Base-by-base conservation (phyloP, 2,329 filamentous ascomycete genomes). In the Grosmannia huntii region DNA sequence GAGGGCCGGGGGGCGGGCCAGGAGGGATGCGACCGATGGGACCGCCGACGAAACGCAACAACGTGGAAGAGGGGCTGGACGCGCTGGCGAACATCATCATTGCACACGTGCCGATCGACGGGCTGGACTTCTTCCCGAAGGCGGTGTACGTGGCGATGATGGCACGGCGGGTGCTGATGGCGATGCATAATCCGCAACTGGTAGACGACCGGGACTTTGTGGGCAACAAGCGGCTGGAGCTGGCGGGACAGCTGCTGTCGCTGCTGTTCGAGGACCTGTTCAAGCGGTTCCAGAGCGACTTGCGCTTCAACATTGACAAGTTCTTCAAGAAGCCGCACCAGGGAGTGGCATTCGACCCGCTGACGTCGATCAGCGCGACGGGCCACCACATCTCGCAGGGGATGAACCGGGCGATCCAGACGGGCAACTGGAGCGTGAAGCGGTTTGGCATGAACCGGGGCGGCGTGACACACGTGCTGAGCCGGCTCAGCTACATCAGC, bases 371-470 rank as follows among this genome's bases (percentile, higher is more conserved):
- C 65, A 86, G 84, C 64, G 87, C 89, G 53, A 88, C 94, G 64
- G 88, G 89, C 57, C 88, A 88, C 64, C 85, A 86, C 66, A 97
- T 99, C 65, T 95, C 91, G 0, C 81, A 87, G 64, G 94, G 94
- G 14, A 90, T 99, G 80, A 95, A 96, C 70, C 84, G 95, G 61
- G 92, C 94, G 9, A 96, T 99, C 60, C 91, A 95, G 57, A 97
- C 94, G 0, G 94, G 94, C 23, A 99, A 99, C 68, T 99, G 94
- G 94, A 96, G 82, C 62, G 80, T 99, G 64, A 96, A 96, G 73
- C 90, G 95, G 69, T 99, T 99, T 76, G 90, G 92, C 71, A 99
- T 99, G 94, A 95, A 97, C 68, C 81, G 92, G 69, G 92, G 94
- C 25, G 94, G 94, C 68, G 90, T 99, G 25, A 97, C 95, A 0